These are phyloP conservation scores for Rhynchospora tenuis DNA, from an alignment of 176 grass and related monocot species.

Conservation along the genomic window DNA sequence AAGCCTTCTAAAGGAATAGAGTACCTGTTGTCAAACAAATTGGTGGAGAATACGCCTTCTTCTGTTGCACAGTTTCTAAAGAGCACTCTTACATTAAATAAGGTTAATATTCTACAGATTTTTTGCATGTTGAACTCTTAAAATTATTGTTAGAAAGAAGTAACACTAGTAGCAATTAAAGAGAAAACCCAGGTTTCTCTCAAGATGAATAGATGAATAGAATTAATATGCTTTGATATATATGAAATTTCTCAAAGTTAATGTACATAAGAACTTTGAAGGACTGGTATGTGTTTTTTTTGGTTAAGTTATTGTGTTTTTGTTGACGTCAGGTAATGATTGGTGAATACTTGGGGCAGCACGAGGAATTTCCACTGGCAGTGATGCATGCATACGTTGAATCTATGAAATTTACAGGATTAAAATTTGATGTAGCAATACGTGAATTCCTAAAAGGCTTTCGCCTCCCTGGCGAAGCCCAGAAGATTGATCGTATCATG, in stretches of 20 bases:
- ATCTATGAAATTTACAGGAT: conserved; percentile 87
- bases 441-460: conserved; percentile 95
- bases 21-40: conserved; percentile 81
- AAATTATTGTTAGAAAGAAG: background rate
- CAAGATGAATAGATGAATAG: background rate
- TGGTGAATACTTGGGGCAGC: conserved; percentile 99
- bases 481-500: conserved; percentile 99
- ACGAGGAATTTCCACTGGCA: conserved; percentile 94
- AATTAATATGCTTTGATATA: background rate
- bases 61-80: conserved; percentile 87
- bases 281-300: conserved; percentile 10
- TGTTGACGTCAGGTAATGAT: conserved; percentile 63
- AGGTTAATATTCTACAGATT: conserved; percentile 46
- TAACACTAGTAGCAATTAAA: background rate
- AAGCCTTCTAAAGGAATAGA: conserved; percentile 90
- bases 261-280: conserved; percentile 17
- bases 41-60: conserved; percentile 75
- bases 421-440: conserved; percentile 92
- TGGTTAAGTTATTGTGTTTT: conserved; percentile 24
- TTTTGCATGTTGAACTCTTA: background rate
- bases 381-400: conserved; percentile 99
- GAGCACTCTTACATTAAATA: conserved; percentile 79
- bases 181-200: conserved; percentile 3
- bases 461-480: conserved; percentile 95
- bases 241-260: background rate